A percentile compares a stretch with the other conserved stretches of the same genome.
Evolutionary conservation across 805 yeast genomes (phyloP).

Genomic region (Spathaspora sp.): DNA sequence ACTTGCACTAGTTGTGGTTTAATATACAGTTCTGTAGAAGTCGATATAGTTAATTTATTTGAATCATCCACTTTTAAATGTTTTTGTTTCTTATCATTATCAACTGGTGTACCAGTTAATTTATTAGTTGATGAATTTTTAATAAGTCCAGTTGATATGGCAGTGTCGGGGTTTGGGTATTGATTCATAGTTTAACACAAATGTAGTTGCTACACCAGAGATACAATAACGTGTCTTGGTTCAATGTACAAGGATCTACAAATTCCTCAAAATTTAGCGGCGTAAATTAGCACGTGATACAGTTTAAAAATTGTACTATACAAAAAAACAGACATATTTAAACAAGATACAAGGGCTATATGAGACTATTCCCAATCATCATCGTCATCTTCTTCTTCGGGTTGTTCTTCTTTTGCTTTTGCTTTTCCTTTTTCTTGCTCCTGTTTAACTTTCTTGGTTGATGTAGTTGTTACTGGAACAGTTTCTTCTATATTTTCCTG

Average conservation of each 20-base stretch:
- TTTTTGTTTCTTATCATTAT: not conserved
- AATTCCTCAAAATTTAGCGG: too few species aligned
- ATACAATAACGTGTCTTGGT: too few species aligned
- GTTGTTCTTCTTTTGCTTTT: not conserved
- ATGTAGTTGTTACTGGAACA: not conserved
- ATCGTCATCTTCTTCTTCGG: slow-evolving; percentile 25
- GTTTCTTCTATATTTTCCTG: slow-evolving; percentile 32
- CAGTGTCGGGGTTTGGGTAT: not conserved
- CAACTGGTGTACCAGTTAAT: not conserved
- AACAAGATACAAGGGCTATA: too few species aligned
- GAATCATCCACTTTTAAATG: not conserved
- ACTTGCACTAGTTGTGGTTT: not conserved
- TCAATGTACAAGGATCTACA: too few species aligned
- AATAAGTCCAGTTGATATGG: not conserved
- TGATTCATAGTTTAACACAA: not conserved
- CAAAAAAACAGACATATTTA: too few species aligned
- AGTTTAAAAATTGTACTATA: too few species aligned
- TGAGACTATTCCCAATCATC: slow-evolving; percentile 60
- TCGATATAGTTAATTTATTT: not conserved
- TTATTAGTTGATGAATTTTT: too few species aligned
- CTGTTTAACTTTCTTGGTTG: not conserved
- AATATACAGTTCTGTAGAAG: not conserved
- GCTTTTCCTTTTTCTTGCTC: not conserved
- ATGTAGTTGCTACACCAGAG: too few species aligned
- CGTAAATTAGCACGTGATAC: too few species aligned